A percentile compares a stretch with the other conserved stretches of the same genome.
Evolutionary conservation across 2,329 filamentous ascomycete genomes (phyloP).

Genomic region (Penicillium sp.): DNA sequence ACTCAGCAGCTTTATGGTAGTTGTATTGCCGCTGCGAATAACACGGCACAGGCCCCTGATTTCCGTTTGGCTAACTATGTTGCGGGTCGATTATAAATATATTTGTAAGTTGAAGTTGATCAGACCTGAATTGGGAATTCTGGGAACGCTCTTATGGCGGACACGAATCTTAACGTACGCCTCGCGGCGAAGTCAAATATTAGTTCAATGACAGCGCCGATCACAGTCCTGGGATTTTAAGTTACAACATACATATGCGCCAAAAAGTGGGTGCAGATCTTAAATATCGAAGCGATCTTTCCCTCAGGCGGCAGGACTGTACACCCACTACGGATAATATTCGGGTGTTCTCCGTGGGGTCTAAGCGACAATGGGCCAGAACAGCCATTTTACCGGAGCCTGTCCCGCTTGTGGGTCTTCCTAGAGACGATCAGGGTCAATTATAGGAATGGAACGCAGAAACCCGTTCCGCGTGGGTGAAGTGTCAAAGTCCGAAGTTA

Average conservation of each 20-base stretch:
- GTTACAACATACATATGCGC: background rate
- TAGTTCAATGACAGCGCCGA: conserved; percentile 11
- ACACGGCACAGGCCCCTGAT: background rate
- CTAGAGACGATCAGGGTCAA: background rate
- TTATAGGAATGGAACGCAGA: background rate
- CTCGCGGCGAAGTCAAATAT: background rate
- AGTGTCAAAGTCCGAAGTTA: conserved; percentile 11
- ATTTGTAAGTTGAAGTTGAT: background rate
- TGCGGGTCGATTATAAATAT: background rate
- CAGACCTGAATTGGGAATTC: background rate
- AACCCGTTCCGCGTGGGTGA: background rate
- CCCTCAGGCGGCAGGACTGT: background rate
- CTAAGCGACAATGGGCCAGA: background rate
- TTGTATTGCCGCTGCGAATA: background rate
- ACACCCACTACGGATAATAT: background rate
- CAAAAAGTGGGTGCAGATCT: background rate
- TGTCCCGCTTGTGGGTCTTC: background rate
- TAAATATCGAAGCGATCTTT: conserved; percentile 1
- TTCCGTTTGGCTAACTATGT: background rate
- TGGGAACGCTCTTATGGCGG: background rate
- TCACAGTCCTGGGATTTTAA: background rate
- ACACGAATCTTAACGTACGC: background rate
- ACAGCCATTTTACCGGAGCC: background rate
- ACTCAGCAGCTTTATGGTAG: background rate
- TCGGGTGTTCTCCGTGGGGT: background rate